These are phyloP conservation scores for Deuterostichococcus epilithicus DNA, from an alignment of 139 green algal species.

Conservation along the genomic window DNA sequence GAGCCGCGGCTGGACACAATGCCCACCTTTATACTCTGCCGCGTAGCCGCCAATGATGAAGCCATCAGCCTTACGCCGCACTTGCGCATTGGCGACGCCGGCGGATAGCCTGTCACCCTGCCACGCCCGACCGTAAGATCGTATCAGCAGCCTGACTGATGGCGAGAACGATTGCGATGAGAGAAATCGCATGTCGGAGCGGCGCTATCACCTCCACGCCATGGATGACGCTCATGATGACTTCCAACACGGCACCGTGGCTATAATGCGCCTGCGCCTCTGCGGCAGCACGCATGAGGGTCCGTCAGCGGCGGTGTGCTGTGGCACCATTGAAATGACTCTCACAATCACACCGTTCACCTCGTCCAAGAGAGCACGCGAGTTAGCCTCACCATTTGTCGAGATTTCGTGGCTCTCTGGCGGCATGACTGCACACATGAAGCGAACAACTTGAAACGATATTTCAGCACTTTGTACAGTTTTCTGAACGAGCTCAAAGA, in stretches of 20 bases:
- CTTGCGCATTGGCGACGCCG: neutral
- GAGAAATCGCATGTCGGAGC: no score
- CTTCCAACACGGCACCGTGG: neutral
- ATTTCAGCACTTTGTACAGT: no score
- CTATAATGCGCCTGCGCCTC: neutral
- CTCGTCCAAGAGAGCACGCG: neutral
- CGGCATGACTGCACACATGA: neutral
- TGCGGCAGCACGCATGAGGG: neutral
- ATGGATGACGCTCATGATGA: neutral
- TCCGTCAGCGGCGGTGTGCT: no score
- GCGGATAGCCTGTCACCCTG: neutral
- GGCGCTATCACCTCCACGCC: neutral
- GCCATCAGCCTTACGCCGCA: neutral
- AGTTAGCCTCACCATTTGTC: neutral
- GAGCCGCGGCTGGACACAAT: no score
- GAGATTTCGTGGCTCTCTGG: neutral
- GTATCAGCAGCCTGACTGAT: no score
- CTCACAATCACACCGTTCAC: neutral
- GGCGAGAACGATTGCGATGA: no score
- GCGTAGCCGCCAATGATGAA: neutral
- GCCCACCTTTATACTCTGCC: neutral
- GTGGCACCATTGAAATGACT: no score
- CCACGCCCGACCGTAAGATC: no score
- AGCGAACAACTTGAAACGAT: no score
- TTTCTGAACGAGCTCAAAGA: no score